Evolutionary conservation across 805 yeast species (phyloP), one percentile per base, ranked within the genome.

Genomic region (Cyberlindnera veronae): DNA sequence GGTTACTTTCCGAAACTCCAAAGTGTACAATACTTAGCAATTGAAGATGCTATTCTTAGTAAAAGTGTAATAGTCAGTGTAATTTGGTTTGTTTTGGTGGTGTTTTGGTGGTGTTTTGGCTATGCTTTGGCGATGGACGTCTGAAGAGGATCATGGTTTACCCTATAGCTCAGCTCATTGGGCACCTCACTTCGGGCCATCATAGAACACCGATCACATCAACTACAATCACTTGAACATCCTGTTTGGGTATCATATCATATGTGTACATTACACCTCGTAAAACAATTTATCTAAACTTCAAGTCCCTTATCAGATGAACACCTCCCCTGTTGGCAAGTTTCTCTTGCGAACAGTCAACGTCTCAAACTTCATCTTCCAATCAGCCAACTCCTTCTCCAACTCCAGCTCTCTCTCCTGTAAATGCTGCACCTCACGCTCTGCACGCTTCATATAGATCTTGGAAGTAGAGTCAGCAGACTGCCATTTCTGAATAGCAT

Each of bases 321-420:
- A 61, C 4, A 60, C 47, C 30, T 56, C 64, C 21, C 49, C 51
- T 0, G 42, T 48, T 8, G 49, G 40, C 15, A 53, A 12, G 5
- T 42, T 38, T 20, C 44, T 44, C 41, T 54, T 48, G 23, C 52
- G 53, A 6, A 42, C 34, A 2, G 58, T 42, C 6, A 58, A 27
- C 2, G 42, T 36, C 27, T 60, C 68, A 33, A 60, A 60, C 40
- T 67, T 64, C 31, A 60, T 62, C 53, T 76, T 74, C 77, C 85
- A 76, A 36, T 74, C 76, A 18, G 71, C 60, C 4, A 80, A 55
- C 52, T 82, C 88, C 46, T 67, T 72, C 54, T 81, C 83, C 45
- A 80, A 51, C 42, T 67, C 64, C 35, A 73, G 53, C 32, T 76
- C 63, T 39, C 65, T 69, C 47, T 80, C 84, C 47, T 76, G 75